A percentile compares a stretch with the other conserved stretches of the same genome.
Conservation (phyloP, 2,329 filamentous ascomycete species). For the Aspergillus thermomutatus region DNA sequence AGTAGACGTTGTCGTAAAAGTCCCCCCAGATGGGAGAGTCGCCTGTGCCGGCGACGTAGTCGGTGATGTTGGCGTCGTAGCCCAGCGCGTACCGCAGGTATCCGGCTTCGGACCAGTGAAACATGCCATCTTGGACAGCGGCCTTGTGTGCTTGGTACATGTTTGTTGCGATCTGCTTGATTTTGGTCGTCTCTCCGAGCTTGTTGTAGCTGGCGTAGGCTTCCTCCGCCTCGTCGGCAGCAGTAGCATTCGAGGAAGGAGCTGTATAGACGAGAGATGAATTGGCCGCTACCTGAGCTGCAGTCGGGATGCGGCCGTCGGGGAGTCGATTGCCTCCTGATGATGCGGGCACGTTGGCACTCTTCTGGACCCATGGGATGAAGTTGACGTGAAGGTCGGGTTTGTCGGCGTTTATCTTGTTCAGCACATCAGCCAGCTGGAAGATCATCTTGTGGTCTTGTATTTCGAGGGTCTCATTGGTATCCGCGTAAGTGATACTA, state of each 20-base stretch:
- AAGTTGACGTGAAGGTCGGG: conserved; percentile 40
- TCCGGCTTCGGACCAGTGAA: conserved; percentile 63
- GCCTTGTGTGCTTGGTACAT: conserved; percentile 53
- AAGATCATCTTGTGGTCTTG: conserved; percentile 45
- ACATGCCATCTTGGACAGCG: conserved; percentile 53
- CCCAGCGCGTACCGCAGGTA: conserved; percentile 60
- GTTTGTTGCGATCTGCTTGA: conserved; percentile 29
- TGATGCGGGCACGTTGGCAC: conserved; percentile 53
- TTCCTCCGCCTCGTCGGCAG: conserved; percentile 36
- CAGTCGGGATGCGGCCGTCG: conserved; percentile 53
- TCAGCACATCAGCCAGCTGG: conserved; percentile 41
- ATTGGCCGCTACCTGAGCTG: conserved; percentile 47
- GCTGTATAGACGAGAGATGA: conserved; percentile 35
- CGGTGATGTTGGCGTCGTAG: conserved; percentile 53
- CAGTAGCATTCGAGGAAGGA: conserved; percentile 32
- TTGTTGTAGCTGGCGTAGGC: conserved; percentile 37
- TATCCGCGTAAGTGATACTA: conserved; percentile 38
- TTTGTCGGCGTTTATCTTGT: conserved; percentile 37
- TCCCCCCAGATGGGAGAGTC: conserved; percentile 48
- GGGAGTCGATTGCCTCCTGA: conserved; percentile 46
- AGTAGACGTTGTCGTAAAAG: conserved; percentile 59
- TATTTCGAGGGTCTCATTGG: conserved; percentile 42
- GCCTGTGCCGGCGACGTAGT: conserved; percentile 47
- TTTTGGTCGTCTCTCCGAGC: conserved; percentile 18
- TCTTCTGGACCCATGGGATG: conserved; percentile 41